Conservation (phyloP, 805 yeast species). For the Isabelozyma pseudorhagii region DNA sequence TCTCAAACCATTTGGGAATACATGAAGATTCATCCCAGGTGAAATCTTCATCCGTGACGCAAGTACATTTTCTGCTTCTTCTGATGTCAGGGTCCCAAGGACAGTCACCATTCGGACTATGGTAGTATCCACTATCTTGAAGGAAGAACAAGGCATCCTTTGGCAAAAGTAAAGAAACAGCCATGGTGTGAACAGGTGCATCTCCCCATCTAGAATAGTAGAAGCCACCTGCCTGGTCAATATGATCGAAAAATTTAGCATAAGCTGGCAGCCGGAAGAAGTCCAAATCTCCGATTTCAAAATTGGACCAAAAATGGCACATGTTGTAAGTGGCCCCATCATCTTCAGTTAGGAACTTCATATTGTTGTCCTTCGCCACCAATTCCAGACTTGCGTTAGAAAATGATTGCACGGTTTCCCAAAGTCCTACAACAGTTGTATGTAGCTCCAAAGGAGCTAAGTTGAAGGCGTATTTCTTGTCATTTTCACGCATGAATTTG, state of each 20-base stretch:
- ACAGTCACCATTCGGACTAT: slow-evolving; percentile 70
- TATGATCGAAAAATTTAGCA: slow-evolving; percentile 52
- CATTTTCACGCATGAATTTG: slow-evolving; percentile 17
- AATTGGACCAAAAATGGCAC: slow-evolving; percentile 78
- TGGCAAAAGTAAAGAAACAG: slow-evolving; percentile 66
- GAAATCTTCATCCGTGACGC: slow-evolving; percentile 64
- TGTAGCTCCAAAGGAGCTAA: slow-evolving; percentile 18
- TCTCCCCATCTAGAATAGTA: slow-evolving; percentile 87
- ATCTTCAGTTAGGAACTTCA: slow-evolving; percentile 13
- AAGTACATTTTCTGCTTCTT: slow-evolving; percentile 55
- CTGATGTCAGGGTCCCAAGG: slow-evolving; percentile 59
- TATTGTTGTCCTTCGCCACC: slow-evolving; percentile 12
- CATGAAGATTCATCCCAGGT: slow-evolving; percentile 70
- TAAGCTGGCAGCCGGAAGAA: slow-evolving; percentile 60
- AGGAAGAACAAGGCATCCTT: slow-evolving; percentile 65
- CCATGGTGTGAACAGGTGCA: slow-evolving; percentile 81
- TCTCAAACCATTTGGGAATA: slow-evolving; percentile 45
- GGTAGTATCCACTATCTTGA: slow-evolving; percentile 74
- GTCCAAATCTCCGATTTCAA: slow-evolving; percentile 67
- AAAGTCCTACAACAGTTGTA: slow-evolving; percentile 17
- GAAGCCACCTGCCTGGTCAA: slow-evolving; percentile 68
- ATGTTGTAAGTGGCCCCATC: slow-evolving; percentile 44
- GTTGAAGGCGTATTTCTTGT: slow-evolving; percentile 21
- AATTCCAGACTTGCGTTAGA: slow-evolving; percentile 2
- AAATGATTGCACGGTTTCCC: slow-evolving; percentile 16